Evolutionary conservation across 202 grass and related monocot species (phyloP).

Genomic region (Dendrocalamus latiflorus): DNA sequence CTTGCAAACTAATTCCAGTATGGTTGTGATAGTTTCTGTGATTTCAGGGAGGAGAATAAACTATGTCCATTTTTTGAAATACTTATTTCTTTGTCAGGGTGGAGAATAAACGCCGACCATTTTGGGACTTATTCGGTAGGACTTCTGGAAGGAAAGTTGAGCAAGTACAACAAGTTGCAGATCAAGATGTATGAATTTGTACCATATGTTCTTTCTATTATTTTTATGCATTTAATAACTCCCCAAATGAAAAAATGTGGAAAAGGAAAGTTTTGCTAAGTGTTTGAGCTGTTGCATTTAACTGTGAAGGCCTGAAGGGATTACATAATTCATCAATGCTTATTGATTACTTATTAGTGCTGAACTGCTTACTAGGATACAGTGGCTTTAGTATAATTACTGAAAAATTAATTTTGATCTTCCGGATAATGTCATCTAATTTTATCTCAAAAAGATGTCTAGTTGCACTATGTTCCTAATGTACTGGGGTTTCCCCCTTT

Average conservation of each 20-base stretch:
- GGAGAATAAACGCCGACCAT: constrained; percentile 55
- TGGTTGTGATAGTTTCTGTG: constrained; percentile 14
- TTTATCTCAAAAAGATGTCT: constrained; percentile 8
- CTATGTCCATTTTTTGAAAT: constrained; percentile 8
- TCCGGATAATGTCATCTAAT: neutral
- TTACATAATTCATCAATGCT: neutral
- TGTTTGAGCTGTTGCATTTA: neutral
- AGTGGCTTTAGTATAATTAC: constrained; percentile 6
- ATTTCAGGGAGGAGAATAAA: constrained; percentile 25
- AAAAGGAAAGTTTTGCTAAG: neutral
- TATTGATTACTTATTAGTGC: neutral
- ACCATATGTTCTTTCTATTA: neutral
- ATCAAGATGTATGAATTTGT: constrained; percentile 54
- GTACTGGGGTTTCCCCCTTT: constrained; percentile 10
- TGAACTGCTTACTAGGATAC: too few species aligned
- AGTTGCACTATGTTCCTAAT: constrained; percentile 5
- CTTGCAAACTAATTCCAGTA: constrained; percentile 1
- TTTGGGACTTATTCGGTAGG: constrained; percentile 60
- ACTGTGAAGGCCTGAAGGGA: neutral
- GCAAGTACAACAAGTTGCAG: constrained; percentile 18
- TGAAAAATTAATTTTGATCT: neutral
- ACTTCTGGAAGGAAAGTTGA: constrained; percentile 41
- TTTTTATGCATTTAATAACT: neutral
- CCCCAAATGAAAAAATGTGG: neutral
- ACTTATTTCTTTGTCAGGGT: constrained; percentile 33